Percentiles rank a stretch among this genome's conserved stretches.
These are phyloP conservation scores for Luffa aegyptiaca DNA, from an alignment of 306 rosid species.

Conservation along the genomic window DNA sequence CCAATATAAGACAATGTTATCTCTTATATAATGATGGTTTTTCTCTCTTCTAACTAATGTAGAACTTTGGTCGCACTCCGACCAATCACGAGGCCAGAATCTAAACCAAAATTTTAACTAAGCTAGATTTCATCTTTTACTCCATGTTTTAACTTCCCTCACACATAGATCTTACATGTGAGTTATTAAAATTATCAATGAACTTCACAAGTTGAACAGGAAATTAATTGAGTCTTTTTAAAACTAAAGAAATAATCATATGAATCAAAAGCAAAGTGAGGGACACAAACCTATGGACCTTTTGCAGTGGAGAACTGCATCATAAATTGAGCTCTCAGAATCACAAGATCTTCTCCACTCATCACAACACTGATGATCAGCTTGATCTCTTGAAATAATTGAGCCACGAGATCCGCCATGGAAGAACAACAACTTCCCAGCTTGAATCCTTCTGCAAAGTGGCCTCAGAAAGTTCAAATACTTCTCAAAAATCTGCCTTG, in stretches of 20 bases:
- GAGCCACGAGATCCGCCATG: conserved; percentile 23
- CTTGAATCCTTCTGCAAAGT: conserved; percentile 45
- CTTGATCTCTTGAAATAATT: conserved; percentile 6
- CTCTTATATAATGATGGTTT: no score
- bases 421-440: conserved; percentile 22
- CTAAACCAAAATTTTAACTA: no score
- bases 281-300: conserved; percentile 64
- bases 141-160: no score
- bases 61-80: no score
- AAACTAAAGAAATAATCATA: no score
- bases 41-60: no score
- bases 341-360: conserved; percentile 84
- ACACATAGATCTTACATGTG: no score
- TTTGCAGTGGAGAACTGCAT: conserved; percentile 98
- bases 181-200: not conserved
- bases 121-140: no score
- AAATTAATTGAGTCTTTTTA: not conserved
- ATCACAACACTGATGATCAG: conserved; percentile 64
- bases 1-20: no score
- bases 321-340: conserved; percentile 90
- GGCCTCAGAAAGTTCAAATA: conserved; percentile 68
- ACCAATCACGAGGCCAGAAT: no score
- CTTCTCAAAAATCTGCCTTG: conserved; percentile 53
- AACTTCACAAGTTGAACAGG: not conserved
- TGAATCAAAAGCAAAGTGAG: not conserved